Base-by-base conservation (phyloP, 2,329 filamentous ascomycete genomes). In the Chrysosporium queenslandicum region DNA sequence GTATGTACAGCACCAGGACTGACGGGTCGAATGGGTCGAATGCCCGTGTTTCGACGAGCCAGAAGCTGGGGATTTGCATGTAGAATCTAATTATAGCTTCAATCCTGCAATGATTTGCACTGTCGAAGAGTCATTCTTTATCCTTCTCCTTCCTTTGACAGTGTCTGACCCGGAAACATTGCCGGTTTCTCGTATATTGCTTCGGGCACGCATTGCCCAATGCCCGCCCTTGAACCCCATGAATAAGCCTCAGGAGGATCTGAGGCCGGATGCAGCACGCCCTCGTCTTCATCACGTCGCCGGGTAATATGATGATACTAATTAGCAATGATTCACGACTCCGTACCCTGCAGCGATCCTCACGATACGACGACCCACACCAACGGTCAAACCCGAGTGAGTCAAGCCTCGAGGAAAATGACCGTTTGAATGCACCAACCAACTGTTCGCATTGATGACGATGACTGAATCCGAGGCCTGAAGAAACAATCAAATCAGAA, bases 301-400 rank as follows among this genome's bases (percentile, higher is more conserved):
- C n/a, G n/a, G n/a, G n/a, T n/a, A n/a, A n/a, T n/a, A n/a, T n/a
- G n/a, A n/a, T n/a, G n/a, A n/a, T n/a, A n/a, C n/a, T n/a, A n/a
- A n/a, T n/a, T n/a, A n/a, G n/a, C n/a, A n/a, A n/a, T n/a, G n/a
- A n/a, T n/a, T n/a, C n/a, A n/a, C n/a, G n/a, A n/a, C 12, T 16
- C 20, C 9, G 7, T n/a, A 27, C 32, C 46, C 32, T 39, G 34
- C 46, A 48, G 25, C 14, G 9, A 23, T 47, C 45, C 23, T 11
- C 8, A 20, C 20, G 42, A 41, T 50, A 50, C 47, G 37, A 34
- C 20, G 47, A 34, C 39, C 47, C 47, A 42, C 47, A 32, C 39
- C 32, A 43, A 51, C 49, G 40, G 49, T 34, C n/a, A 51, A 36
- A 12, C 40, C 49, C 49, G 49, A 51, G 30, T 45, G 48, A 51